A percentile compares a stretch with the other conserved stretches of the same genome.
phyloP scores from a whole-genome alignment of 306 rosid genomes.

The Lathyrus tuberosus region DNA sequence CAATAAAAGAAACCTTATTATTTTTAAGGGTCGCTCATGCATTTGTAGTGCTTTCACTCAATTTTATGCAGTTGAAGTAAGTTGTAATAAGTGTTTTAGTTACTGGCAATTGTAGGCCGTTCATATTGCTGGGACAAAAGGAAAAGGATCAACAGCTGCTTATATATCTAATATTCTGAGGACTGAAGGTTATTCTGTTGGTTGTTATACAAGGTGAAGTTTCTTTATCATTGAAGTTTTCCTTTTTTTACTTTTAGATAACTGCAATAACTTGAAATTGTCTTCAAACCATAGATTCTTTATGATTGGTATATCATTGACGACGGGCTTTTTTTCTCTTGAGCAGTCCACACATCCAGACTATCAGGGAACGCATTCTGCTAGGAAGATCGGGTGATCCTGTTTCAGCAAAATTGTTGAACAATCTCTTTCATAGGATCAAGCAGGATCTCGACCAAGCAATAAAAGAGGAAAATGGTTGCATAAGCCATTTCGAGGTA shows the following conservation, averaged over 20 bases:
- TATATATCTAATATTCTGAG: conserved; percentile 77
- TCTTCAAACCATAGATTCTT: conserved; percentile 15
- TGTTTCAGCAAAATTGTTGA: conserved; percentile 62
- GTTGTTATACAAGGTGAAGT: conserved; percentile 83
- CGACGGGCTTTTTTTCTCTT: conserved; percentile 42
- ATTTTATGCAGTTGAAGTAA: conserved; percentile 6
- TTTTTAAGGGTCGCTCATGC: background rate
- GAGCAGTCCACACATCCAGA: conserved; percentile 84
- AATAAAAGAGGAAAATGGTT: conserved; percentile 64
- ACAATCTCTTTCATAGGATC: conserved; percentile 56
- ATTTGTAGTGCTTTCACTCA: background rate
- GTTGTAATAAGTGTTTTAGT: conserved; percentile 32
- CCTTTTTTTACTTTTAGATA: background rate
- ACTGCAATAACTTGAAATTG: conserved; percentile 22
- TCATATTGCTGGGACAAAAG: conserved; percentile 55
- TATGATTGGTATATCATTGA: conserved; percentile 41
- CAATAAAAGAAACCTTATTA: background rate
- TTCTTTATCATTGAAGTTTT: conserved; percentile 11
- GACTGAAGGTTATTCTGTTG: conserved; percentile 84
- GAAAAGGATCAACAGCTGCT: conserved; percentile 62
- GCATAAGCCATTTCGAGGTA: conserved; percentile 90
- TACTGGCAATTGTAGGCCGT: conserved; percentile 39
- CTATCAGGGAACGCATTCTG: conserved; percentile 83
- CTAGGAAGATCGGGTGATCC: conserved; percentile 72
- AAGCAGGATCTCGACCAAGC: conserved; percentile 61